Evolutionary conservation across 2,329 filamentous ascomycete genomes (phyloP), one percentile per base, ranked within the genome.

Genomic region (Metarhizium brunneum): DNA sequence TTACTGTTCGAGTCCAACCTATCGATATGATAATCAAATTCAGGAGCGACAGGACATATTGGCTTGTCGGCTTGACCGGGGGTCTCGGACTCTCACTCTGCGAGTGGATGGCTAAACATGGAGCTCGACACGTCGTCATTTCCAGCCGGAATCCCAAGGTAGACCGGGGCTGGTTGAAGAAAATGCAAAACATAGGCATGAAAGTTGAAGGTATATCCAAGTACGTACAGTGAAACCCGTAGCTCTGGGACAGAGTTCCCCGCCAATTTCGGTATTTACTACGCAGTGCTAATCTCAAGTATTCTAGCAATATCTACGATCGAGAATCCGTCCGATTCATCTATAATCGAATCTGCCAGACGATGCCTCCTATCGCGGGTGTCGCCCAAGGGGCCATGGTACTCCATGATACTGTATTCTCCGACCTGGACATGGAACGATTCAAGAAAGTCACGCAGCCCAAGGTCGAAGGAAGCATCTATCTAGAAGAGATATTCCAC

Each of bases 351-450:
- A 63, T 71, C 6, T 49, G n/a, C 2, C 38, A 29, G 8, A 61
- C 59, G 0, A 60, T 67, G 56, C 70, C 70, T 0, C 65, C 67
- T 0, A 69, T 79, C 32, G 68, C 60, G 0, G 76, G 76, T 16
- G 71, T 77, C 0, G 67, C 65, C 1, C 68, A 77, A 42, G 76
- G 68, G 0, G 74, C 76, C 6, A 72, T 77, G 71, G 69, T 78
- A 2, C 64, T 79, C 0, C 55, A 62, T 2, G 74, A 78, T 55
- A 56, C 20, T 35, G 54, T 63, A 1, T 65, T 75, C 47, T 50
- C 43, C 2, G 63, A 66, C 29, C 58, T 59, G 3, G 81, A 69
- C 64, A 72, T 79, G 68, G 60, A 59, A 7, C 10, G 13, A 13
- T 40, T 40, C 5, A 11, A 14, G 4, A 5, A 13, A 5, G 38